Evolutionary conservation across 2,329 filamentous ascomycete genomes (phyloP), one percentile per base, ranked within the genome.

Genomic region (Elsinoe fawcettii): DNA sequence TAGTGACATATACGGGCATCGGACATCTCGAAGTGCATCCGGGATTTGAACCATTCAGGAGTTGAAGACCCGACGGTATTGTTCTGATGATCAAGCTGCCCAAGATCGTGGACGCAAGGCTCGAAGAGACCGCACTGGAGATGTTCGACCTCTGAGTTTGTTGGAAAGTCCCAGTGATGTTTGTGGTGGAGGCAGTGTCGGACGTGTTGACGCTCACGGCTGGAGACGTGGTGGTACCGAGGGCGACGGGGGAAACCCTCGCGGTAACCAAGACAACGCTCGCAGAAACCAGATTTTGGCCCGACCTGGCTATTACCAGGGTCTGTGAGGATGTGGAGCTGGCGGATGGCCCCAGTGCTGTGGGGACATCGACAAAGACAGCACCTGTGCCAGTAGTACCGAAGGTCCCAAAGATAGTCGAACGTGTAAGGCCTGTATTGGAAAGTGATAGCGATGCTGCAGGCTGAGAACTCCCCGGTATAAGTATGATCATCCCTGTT

Each of bases 1-100:
- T 56, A 11, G 54, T 56, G 41, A 56, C 43, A 37, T 56, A 56
- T 12, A 56, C 27, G 14, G 54, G 54, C 27, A 56, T 43, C 7
- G 39, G 44, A 34, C 22, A 23, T 14, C 23, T 34, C 5, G 18
- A 20, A 5, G 54, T 47, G 16, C 54, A 41, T 6, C 23, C 30
- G n/a, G 54, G 30, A 20, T 20, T 46, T 18, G 41, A 20, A 2
- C n/a, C 54, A 20, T 56, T 56, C 25, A 47, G 11, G 2, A 37
- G 18, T 20, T 56, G 54, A n/a, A 56, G 14, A n/a, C 37, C 41
- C 2, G 54, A 47, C 16, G 54, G 54, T 6, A 56, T 23, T 11
- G 39, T 47, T 16, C 54, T 23, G 14, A 56, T 56, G 25, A 56
- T 12, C 22, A 53, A 30, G 32, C 25, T 39, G n/a, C 20, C 49